Evolutionary conservation across 2,329 filamentous ascomycete genomes (phyloP).

Genomic region (Endocalyx cinctus): DNA sequence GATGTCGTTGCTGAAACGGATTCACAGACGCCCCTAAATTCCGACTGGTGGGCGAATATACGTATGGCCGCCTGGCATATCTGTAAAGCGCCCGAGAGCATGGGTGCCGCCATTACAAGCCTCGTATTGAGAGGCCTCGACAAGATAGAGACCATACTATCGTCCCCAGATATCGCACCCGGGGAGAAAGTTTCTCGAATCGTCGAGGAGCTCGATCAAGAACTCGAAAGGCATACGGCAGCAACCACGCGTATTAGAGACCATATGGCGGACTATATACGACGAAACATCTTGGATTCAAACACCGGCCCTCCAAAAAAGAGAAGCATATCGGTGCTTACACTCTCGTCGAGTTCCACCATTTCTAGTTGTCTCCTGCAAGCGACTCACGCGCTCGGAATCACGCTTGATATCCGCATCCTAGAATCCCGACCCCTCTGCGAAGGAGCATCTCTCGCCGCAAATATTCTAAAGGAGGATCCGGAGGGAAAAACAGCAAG

Average conservation of each 20-base stretch:
- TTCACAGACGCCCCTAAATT: conserved; percentile 14
- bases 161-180: conserved; percentile 16
- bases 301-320: conserved; percentile 2
- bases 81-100: conserved; percentile 61
- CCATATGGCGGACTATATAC: conserved; percentile 32
- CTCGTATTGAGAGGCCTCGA: conserved; percentile 43
- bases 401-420: conserved; percentile 50
- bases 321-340: conserved; percentile 46
- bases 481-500: conserved; percentile 10
- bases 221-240: conserved; percentile 11
- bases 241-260: conserved; percentile 24
- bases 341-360: conserved; percentile 60
- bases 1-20: conserved; percentile 37
- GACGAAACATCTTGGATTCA: conserved; percentile 12
- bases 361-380: conserved; percentile 46
- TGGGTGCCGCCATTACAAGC: conserved; percentile 56
- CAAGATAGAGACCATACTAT: conserved; percentile 25
- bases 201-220: conserved; percentile 18
- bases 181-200: conserved; percentile 20
- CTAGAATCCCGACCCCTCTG: conserved; percentile 64
- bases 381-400: conserved; percentile 28
- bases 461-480: conserved; percentile 25
- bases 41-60: conserved; percentile 51
- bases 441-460: conserved; percentile 57
- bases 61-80: conserved; percentile 58